Base-by-base conservation (phyloP, 768 basidiomycete species). In the Termitomyces sp. region DNA sequence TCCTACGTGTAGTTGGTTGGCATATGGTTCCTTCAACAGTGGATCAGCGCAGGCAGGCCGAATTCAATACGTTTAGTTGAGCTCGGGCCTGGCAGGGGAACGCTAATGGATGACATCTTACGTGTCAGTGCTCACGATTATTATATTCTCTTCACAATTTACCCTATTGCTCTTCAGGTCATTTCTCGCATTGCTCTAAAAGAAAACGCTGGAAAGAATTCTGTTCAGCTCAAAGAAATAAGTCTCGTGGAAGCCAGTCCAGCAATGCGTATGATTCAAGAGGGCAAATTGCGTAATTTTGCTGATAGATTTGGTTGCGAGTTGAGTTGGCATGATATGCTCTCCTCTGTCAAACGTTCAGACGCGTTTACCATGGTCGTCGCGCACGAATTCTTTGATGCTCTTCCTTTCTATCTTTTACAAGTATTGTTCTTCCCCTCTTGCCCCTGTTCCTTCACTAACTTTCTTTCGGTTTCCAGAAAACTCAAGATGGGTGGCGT, bases 341-440 rank as follows among this genome's bases (percentile, higher is more conserved):
- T 97, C 17, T 82, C 88, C 39, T 84, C 92, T 17, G 71, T 99
- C 1, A 70, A 79, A 0, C 71, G 66, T 58, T 63, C 76, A 17
- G 72, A 75, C 10, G 67, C 70, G 49, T 98, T 86, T 69, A 94
- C 94, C 0, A 84, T 97, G 76, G 69, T 97, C 23, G 73, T 98
- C 16, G 97, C 97, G 0, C 95, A 99, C 70, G 97, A 98, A 66
- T 96, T 98, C 72, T 98, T 99, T 60, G 97, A 98, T 67, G 95
- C 95, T 0, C 77, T 99, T 43, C 96, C 97, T 0, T 85, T 98
- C 46, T 91, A 97, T 69, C 75, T 94, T 37, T 73, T 98, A 37
- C 85, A 96, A 77, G 94, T 93, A 61, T 11, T 23, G 76, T 12
- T 44, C 19, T 28, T 19, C 21, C 19, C 1, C 12, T 41, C 5